Conservation (phyloP, 331 rosid genomes). For the Erythrophleum ivorense region DNA sequence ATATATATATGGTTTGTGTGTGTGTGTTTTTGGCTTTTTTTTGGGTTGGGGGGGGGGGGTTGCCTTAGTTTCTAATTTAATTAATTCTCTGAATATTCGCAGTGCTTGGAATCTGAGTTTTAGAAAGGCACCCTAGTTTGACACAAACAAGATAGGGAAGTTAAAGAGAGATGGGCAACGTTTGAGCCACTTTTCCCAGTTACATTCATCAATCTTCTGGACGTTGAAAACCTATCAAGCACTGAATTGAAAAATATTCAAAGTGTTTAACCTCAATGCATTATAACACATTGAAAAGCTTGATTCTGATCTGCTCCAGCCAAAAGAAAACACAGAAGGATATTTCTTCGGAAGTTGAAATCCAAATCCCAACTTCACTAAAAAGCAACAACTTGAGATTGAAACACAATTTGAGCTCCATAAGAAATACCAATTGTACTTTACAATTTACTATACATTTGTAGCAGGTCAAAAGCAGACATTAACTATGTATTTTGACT, state of each 20-base stretch:
- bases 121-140: neutral
- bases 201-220: neutral
- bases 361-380: neutral
- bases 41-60: too few species aligned
- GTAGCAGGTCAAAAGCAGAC: neutral
- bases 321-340: neutral
- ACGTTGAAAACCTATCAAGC: neutral
- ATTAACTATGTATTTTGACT: conserved; percentile 1
- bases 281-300: neutral
- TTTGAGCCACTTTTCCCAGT: neutral
- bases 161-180: neutral
- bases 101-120: neutral
- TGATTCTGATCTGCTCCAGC: neutral
- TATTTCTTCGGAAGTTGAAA: neutral
- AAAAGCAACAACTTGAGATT: neutral
- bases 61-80: neutral
- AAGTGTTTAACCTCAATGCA: neutral
- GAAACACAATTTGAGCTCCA: neutral
- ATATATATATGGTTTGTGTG: too few species aligned
- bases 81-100: neutral
- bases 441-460: neutral
- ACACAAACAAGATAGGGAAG: neutral
- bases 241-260: neutral
- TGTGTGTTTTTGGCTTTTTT: too few species aligned
- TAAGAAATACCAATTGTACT: neutral